Base-by-base conservation (phyloP, 257 asterid species). In the Pogostemon cablin region DNA sequence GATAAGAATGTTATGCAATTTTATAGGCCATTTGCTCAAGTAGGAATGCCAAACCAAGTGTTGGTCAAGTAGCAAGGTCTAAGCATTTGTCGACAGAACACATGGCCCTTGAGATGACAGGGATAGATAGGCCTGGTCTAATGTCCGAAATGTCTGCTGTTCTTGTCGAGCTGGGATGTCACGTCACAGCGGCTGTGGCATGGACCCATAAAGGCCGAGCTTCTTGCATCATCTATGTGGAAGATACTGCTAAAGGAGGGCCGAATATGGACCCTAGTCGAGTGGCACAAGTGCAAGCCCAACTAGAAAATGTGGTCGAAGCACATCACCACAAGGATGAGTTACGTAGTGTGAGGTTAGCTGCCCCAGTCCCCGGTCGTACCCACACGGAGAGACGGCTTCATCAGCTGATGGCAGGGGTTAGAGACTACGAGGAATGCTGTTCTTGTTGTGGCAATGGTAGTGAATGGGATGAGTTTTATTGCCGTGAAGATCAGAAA, bases 361-460 rank as follows among this genome's bases (percentile, higher is more conserved):
- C 91, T 0, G 75, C 72, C 69, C 92, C 95, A 0, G 73, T 78
- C 3, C 67, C 86, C 0, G 84, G 86, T 35, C 78, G 62, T 41
- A 85, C 96, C 4, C 96, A 93, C 83, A 84, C 92, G 0, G 98
- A 93, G 82, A 84, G 97, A 77, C 95, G 98, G 81, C 98, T 93
- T 70, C 98, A 93, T 84, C 96, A 93, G 84, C 75, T 93, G 69
- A 81, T 93, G 97, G 86, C 87, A 5, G 95, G 86, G 2, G 96
- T 88, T 58, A 35, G 85, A 35, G 96, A 93, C 80, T 90, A 87
- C 15, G 87, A 86, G 81, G 82, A 47, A 6, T 86, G 96, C 50
- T 72, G 92, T 65, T 85, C 82, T 25, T 83, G 96, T 34, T 82
- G 88, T 49, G 74, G 77, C 3, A 83, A 79, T 15, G 71, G 62